Conservation (phyloP, 2,329 filamentous ascomycete species). For the Alternaria hordeiaustralica region DNA sequence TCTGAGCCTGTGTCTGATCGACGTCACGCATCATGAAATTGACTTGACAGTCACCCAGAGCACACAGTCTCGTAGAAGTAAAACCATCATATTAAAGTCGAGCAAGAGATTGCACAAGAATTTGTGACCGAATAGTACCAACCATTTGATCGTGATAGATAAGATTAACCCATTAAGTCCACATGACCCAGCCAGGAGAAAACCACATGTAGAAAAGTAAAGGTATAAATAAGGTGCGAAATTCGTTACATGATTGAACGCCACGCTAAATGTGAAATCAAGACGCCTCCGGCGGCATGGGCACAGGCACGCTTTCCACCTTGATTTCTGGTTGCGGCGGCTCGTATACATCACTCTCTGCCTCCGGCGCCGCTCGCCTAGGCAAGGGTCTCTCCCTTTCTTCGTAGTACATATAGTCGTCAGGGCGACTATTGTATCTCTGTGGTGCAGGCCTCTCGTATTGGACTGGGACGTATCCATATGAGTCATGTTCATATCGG, state of each 20-base stretch:
- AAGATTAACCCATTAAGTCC: neutral
- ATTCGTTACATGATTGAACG: neutral
- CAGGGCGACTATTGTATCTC: conserved; percentile 31
- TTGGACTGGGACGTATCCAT: conserved; percentile 38
- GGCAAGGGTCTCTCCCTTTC: conserved; percentile 34
- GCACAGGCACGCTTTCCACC: conserved; percentile 28
- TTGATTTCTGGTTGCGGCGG: conserved; percentile 33
- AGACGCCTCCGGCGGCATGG: conserved; percentile 16
- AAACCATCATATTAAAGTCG: neutral
- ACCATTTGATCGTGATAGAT: neutral
- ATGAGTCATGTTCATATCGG: conserved; percentile 38
- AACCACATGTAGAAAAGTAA: neutral
- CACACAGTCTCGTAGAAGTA: neutral
- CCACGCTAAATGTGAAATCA: neutral
- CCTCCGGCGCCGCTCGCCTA: conserved; percentile 23
- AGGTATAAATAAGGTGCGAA: neutral
- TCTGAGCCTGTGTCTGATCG: neutral
- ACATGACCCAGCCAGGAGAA: neutral
- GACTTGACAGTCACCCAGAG: neutral
- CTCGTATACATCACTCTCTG: conserved; percentile 36
- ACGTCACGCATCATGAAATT: neutral
- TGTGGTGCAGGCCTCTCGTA: conserved; percentile 38
- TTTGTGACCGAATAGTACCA: neutral
- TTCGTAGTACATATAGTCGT: conserved; percentile 43
- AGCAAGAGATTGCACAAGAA: neutral